Conservation (phyloP, 2,329 filamentous ascomycete species). For the Fusarium verticillioides region DNA sequence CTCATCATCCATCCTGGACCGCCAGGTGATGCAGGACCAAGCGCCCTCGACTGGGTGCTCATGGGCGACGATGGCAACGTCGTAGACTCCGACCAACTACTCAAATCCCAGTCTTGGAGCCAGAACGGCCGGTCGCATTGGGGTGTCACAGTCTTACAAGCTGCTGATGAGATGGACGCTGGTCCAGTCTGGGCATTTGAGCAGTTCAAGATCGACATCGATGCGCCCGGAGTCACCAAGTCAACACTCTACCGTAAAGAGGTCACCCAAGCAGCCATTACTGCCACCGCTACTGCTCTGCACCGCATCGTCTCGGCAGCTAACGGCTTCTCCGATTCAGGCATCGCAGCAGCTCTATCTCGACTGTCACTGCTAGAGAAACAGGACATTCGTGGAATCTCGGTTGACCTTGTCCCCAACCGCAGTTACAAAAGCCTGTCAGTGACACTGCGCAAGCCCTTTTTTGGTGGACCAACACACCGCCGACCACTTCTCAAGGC, state of each 20-base stretch:
- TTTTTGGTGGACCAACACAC: conserved; percentile 5
- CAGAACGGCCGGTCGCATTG: conserved; percentile 24
- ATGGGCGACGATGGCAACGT: conserved; percentile 28
- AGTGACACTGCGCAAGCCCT: conserved; percentile 10
- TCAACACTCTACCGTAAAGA: conserved; percentile 24
- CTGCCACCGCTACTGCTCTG: conserved; percentile 14
- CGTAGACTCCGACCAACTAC: conserved; percentile 14
- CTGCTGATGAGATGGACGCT: conserved; percentile 31
- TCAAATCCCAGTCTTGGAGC: conserved; percentile 20
- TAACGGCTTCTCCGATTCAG: background rate
- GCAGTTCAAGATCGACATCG: conserved; percentile 27
- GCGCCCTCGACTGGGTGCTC: conserved; percentile 29
- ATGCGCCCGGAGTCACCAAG: conserved; percentile 19
- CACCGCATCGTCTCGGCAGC: conserved; percentile 3
- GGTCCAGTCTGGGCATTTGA: conserved; percentile 34
- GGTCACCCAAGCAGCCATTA: conserved; percentile 19
- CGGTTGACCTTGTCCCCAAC: background rate
- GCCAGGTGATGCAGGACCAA: conserved; percentile 29
- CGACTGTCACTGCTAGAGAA: background rate
- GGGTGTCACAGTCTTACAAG: conserved; percentile 32
- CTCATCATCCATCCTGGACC: conserved; percentile 31
- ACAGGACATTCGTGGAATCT: background rate
- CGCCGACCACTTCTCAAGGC: conserved; percentile 20
- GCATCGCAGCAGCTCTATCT: background rate
- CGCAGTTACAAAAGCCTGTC: background rate